Evolutionary conservation across 2,329 filamentous ascomycete genomes (phyloP), one percentile per base, ranked within the genome.

Genomic region (Sporothrix mexicana): DNA sequence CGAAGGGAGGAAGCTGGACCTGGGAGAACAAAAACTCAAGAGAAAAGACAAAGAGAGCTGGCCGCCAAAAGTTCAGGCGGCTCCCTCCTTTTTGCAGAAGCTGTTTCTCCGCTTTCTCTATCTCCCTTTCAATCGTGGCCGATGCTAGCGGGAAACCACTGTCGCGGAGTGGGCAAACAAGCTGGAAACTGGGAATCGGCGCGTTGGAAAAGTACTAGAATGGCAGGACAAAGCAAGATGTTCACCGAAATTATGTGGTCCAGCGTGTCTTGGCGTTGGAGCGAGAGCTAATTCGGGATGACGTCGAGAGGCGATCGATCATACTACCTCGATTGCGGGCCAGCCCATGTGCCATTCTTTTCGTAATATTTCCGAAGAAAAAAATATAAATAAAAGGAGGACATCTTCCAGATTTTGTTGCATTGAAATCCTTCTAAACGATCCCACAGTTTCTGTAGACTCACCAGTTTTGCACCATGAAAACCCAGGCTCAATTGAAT

Each of bases 271-370:
- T 74, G 68, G 73, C 73, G 57, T 23, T 15, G 20, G 64, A 62
- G 69, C 71, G 20, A 71, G 51, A 12, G 43, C 70, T 66, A 53
- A 71, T 74, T 73, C 68, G 62, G 69, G 62, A 74, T 74, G 73
- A 74, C 71, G 71, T 74, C 73, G 73, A 36, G 36, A 47, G 45
- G 53, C 41, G 68, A 74, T 73, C 71, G 51, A 62, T 59, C n/a
- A 36, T 36, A 36, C 30, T 36, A 36, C 30, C 30, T 36, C 30
- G n/a, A 69, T 69, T 23, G 36, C 30, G 41, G 36, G 36, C 66
- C 43, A 49, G 43, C 20, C 23, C 53, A 59, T 15, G 7, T 15
- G 43, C 36, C 41, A 41, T 15, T 20, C 30, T 36, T 36, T 6
- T 36, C 7, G 5, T 36, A 7, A 36, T 36, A 36, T 36, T 36